Base-by-base conservation (phyloP, 1,284 basidiomycete species). In the Cystobasidiaceae sp. region DNA sequence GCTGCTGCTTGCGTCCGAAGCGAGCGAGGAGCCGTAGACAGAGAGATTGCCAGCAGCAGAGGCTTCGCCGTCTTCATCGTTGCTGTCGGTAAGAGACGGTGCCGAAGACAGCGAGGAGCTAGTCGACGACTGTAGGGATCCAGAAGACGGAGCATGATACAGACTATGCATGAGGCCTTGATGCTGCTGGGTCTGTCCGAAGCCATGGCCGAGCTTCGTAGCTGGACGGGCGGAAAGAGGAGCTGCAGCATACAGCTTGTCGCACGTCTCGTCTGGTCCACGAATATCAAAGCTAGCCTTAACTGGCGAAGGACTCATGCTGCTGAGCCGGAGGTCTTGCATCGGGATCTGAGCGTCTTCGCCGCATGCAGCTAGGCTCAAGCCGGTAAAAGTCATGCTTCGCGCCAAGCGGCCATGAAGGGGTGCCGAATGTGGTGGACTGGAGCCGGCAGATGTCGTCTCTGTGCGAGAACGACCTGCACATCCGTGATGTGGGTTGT, bases 1-100 rank as follows among this genome's bases (percentile, higher is more conserved):
- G 23, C n/a, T 41, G 7, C 21, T 21, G 51, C 8, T 23, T 21
- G 51, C 37, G 11, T 17, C n/a, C n/a, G 54, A 56, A 51, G 60
- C 60, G 60, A 62, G 33, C 15, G 60, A 62, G 37, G 60, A 62
- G 5, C 60, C 60, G 39, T 62, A 62, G 4, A 62, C 13, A 43
- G 60, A 62, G 5, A 19, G 37, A 39, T 39, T 39, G 37, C 37
- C n/a, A 39, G 37, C 11, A 39, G 37, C 37, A 11, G 37, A 11
- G 11, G 37, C 37, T 39, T n/a, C 30, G n/a, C 4, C 45, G 13
- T 33, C 51, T 33, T 54, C 23, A n/a, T 62, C 60, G 27, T 43
- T 54, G 30, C 46, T 43, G 34, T 23, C 37, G 32, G 37, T 44
- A 15, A 62, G 32, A 8, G 60, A 62, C 39, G 49, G 27, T 23